Percentiles rank a stretch among this genome's conserved stretches.
These are phyloP conservation scores for Scenedesmus sp. DNA, from an alignment of 163 green algal genomes.

Conservation along the genomic window DNA sequence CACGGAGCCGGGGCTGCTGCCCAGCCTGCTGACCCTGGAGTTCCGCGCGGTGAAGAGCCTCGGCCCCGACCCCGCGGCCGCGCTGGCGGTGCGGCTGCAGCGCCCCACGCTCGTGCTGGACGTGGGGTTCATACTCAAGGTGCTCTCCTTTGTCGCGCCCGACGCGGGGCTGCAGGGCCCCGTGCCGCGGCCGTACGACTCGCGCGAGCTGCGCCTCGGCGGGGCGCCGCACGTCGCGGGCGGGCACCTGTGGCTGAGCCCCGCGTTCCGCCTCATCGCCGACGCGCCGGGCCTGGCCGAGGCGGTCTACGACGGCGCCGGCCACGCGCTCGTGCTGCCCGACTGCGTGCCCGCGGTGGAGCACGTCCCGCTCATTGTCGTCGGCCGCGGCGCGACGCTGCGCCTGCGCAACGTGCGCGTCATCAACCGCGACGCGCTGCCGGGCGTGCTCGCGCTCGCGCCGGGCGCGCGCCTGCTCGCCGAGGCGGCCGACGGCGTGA, in stretches of 20 bases:
- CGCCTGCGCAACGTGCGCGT: conserved; percentile 78
- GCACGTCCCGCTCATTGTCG: conserved; percentile 80
- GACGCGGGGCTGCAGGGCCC: conserved; percentile 52
- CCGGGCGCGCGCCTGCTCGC: conserved; percentile 69
- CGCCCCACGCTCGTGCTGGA: conserved; percentile 83
- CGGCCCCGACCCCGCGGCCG: conserved; percentile 4
- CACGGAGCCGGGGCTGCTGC: conserved; percentile 20
- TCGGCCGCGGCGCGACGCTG: conserved; percentile 75
- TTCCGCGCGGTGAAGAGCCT: conserved; percentile 44
- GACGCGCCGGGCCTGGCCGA: conserved; percentile 62
- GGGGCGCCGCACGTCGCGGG: conserved; percentile 21
- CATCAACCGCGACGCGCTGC: conserved; percentile 73
- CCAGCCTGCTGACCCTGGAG: conserved; percentile 57
- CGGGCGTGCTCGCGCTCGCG: conserved; percentile 73
- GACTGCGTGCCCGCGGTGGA: conserved; percentile 63
- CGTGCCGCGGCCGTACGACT: conserved; percentile 63
- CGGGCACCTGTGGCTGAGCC: conserved; percentile 82
- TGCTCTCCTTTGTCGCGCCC: conserved; percentile 79
- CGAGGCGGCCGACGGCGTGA: conserved; percentile 67
- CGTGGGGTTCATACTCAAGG: conserved; percentile 78
- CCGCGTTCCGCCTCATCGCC: conserved; percentile 80
- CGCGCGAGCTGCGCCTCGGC: conserved; percentile 53
- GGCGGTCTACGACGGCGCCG: conserved; percentile 80
- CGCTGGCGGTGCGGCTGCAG: conserved; percentile 75
- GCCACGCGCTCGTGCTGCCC: conserved; percentile 79